Conservation (phyloP, 345 rosid species). For the Aquilaria malaccensis region DNA sequence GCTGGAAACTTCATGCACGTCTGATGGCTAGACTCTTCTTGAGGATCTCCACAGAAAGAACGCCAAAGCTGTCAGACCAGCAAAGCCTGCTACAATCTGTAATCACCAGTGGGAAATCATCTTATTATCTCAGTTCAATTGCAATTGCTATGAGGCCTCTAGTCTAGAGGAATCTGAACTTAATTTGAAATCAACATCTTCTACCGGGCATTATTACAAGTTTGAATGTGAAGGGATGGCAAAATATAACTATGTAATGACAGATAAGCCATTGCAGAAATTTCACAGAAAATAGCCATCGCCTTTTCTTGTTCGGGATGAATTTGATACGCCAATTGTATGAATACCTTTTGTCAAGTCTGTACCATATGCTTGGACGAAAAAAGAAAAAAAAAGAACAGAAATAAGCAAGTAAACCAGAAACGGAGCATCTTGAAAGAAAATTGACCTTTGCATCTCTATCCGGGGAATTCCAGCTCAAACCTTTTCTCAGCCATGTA, state of each 20-base stretch:
- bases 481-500: constrained; percentile 35
- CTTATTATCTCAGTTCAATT: no score
- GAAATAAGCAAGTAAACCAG: neutral
- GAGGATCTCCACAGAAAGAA: constrained; percentile 62
- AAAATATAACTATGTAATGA: no score
- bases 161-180: no score
- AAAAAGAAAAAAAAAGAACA: neutral
- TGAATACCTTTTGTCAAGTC: no score
- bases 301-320: no score
- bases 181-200: neutral
- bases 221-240: neutral
- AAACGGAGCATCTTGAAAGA: neutral
- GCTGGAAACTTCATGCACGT: neutral
- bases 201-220: neutral
- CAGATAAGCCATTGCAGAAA: no score
- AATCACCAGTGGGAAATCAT: constrained; percentile 14
- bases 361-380: neutral
- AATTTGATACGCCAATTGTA: no score
- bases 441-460: constrained; percentile 63
- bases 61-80: constrained; percentile 42
- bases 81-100: constrained; percentile 62
- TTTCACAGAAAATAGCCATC: no score
- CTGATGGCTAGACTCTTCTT: constrained; percentile 13
- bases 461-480: constrained; percentile 15
- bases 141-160: no score